Evolutionary conservation across 306 rosid genomes (phyloP).

Genomic region (Inga leiocalycina): DNA sequence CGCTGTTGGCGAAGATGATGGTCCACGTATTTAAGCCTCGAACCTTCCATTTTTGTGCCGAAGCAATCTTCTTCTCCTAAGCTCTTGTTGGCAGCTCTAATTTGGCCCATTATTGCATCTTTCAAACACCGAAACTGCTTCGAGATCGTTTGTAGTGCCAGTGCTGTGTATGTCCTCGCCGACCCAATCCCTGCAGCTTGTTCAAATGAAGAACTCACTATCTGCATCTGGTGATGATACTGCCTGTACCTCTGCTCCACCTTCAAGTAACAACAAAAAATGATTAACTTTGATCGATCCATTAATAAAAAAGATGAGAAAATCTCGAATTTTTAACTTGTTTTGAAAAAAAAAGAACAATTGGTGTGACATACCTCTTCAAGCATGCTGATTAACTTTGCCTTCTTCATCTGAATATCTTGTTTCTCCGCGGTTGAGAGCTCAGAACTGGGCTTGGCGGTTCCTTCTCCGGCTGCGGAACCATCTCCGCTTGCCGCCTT

Average conservation of each 20-base stretch:
- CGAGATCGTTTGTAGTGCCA: conserved; percentile 91
- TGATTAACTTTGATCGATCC: too few relatives aligned
- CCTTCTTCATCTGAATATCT: conserved; percentile 98
- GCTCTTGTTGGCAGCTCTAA: conserved; percentile 68
- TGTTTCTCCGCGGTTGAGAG: conserved; percentile 86
- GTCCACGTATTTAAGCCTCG: conserved; percentile 88
- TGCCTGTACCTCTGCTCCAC: conserved; percentile 97
- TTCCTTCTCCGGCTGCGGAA: conserved; percentile 52
- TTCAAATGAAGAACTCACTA: conserved; percentile 79
- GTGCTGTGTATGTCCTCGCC: conserved; percentile 84
- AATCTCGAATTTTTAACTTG: neutral
- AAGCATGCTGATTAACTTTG: conserved; percentile 87
- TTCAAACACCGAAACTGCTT: conserved; percentile 95
- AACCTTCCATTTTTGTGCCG: conserved; percentile 82
- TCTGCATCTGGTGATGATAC: conserved; percentile 95
- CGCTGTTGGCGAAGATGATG: conserved; percentile 94
- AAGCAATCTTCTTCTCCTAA: conserved; percentile 86
- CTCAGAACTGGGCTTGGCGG: conserved; percentile 61
- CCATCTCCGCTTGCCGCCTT: conserved; percentile 55
- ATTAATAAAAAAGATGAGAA: neutral
- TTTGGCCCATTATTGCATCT: conserved; percentile 82
- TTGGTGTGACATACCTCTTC: conserved; percentile 66
- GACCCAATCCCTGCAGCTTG: conserved; percentile 90
- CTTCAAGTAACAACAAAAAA: conserved; percentile 35
- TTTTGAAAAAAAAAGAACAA: neutral